phyloP scores from a whole-genome alignment of 2,329 filamentous ascomycete genomes.

The Fusarium kyushuense region DNA sequence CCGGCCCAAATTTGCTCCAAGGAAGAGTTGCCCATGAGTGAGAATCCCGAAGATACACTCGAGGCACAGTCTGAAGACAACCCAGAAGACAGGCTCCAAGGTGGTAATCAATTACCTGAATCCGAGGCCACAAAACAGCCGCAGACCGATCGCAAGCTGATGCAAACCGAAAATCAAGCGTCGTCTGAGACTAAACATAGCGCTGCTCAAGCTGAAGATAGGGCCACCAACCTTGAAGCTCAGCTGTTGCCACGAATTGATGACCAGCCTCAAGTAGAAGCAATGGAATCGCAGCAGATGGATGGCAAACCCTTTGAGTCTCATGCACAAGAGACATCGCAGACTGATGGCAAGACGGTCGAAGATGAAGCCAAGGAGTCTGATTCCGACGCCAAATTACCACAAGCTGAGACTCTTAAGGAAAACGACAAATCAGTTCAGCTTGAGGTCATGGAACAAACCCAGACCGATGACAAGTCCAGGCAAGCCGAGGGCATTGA shows the following conservation, averaged over 20 bases:
- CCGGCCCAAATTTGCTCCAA: neutral
- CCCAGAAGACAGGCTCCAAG: neutral
- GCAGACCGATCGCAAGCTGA: neutral
- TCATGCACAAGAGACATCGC: neutral
- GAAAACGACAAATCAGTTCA: neutral
- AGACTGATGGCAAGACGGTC: constrained; percentile 1
- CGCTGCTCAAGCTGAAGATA: neutral
- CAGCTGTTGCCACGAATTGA: neutral
- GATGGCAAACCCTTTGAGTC: neutral
- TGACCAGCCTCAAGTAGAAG: neutral
- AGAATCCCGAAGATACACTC: neutral
- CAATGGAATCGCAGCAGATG: neutral
- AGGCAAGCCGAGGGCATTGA: neutral
- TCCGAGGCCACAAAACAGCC: neutral
- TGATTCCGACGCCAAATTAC: neutral
- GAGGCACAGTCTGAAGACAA: neutral
- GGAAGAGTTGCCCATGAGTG: neutral
- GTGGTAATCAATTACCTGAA: neutral
- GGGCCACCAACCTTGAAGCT: neutral
- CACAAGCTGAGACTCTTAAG: neutral
- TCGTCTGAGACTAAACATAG: neutral
- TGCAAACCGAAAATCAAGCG: neutral
- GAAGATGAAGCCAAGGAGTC: neutral
- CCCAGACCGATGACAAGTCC: constrained; percentile 4
- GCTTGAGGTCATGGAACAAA: neutral